Percentiles rank a stretch among this genome's conserved stretches.
Conservation (phyloP, 192 early-diverging fungal species). For the Backusella liffmaniae region DNA sequence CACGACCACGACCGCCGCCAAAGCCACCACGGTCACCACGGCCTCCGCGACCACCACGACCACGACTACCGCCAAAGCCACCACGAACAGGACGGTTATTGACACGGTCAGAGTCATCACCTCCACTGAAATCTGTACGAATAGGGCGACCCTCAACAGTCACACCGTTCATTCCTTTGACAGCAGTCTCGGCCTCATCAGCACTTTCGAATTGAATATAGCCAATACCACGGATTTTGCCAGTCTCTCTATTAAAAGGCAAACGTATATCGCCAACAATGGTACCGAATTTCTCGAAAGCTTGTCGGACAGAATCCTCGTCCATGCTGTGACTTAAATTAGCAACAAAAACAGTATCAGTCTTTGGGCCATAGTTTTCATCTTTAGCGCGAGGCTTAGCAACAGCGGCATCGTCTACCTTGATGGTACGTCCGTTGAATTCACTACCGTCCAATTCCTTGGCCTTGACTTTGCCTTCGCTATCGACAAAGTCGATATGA, state of each 20-base stretch:
- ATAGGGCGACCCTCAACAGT: conserved; percentile 80
- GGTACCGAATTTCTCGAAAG: conserved; percentile 63
- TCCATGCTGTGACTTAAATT: conserved; percentile 70
- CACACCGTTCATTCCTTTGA: conserved; percentile 74
- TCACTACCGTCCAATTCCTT: conserved; percentile 65
- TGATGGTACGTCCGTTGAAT: conserved; percentile 80
- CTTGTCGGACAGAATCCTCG: conserved; percentile 50
- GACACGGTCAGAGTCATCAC: conserved; percentile 40
- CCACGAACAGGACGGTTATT: conserved; percentile 51
- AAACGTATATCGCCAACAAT: conserved; percentile 60
- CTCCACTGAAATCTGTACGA: conserved; percentile 81
- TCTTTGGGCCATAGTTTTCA: conserved; percentile 39
- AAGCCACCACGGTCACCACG: conserved; percentile 44
- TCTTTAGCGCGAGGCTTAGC: conserved; percentile 29
- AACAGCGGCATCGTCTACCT: conserved; percentile 72
- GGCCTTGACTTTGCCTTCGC: conserved; percentile 67
- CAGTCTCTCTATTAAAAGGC: conserved; percentile 75
- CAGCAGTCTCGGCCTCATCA: conserved; percentile 69
- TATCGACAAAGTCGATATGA: conserved; percentile 82
- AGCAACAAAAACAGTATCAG: conserved; percentile 78
- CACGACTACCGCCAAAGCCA: conserved; percentile 47
- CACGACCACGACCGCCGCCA: conserved; percentile 35
- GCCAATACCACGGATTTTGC: conserved; percentile 81
- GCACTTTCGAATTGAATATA: conserved; percentile 82
- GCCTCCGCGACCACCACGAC: conserved; percentile 48